Evolutionary conservation across 768 basidiomycete species (phyloP), one percentile per base, ranked within the genome.

Genomic region (Peribolospora baueri): DNA sequence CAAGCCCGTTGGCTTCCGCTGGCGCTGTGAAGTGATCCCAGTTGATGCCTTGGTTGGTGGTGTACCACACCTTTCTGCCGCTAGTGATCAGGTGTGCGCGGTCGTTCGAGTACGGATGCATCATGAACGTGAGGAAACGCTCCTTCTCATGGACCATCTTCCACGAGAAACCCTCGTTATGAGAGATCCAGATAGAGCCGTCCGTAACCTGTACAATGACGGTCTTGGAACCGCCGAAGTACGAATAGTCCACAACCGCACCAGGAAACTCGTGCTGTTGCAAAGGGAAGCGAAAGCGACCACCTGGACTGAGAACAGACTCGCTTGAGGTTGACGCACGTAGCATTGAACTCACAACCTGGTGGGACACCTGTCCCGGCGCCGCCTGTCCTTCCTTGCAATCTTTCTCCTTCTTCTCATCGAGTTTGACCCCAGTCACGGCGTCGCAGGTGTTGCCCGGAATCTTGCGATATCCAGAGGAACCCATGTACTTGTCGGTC

Each of bases 91-190:
- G 78, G 69, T 84, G 97, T 3, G 88, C 91, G 8, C 90, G 82
- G 58, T 84, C 84, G 50, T 73, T 60, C 14, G 76, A 67, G 69
- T 81, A 82, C 41, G 74, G 69, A 71, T 98, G 91, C 70, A 90
- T 83, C 62, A 82, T 82, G 68, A 95, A 82, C 0, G 75, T 78
- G 42, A 93, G 69, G 71, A 95, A 82, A 11, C 72, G 75, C 56
- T 80, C 72, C 37, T 46, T 52, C 1, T 70, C 71, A 0, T 76
- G 73, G 63, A 66, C 69, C 10, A 80, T 72, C 57, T 77, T 79
- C 90, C 91, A 98, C 0, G 79, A 79, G 67, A 85, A 87, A 1
- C 91, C 93, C 67, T 98, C 90, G 64, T 88, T 95, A 62, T 77
- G 78, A 1, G 87, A 93, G 70, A 95, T 88, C 86, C 86, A 97